Evolutionary conservation across 2,329 filamentous ascomycete species (phyloP).

Genomic region (Cladorrhinum sp.): DNA sequence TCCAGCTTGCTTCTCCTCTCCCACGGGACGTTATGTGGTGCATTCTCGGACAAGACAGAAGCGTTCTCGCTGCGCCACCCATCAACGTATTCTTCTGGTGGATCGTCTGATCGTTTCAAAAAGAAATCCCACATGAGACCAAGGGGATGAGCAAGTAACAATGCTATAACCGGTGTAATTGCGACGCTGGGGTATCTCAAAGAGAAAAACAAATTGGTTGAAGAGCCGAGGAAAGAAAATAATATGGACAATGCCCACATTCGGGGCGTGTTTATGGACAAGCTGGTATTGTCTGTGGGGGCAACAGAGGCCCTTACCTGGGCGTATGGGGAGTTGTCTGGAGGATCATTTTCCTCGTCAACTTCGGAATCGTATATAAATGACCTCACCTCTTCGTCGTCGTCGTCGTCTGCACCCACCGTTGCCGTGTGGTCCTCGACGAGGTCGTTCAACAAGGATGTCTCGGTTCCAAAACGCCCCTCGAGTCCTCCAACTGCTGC

Average conservation of each 20-base stretch:
- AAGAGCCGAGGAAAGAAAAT: constrained; percentile 77
- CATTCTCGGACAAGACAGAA: constrained; percentile 20
- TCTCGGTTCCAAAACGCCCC: constrained; percentile 51
- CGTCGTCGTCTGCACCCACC: constrained; percentile 31
- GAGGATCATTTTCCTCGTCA: constrained; percentile 49
- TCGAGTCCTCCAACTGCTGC: constrained; percentile 53
- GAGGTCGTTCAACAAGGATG: constrained; percentile 44
- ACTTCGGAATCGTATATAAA: constrained; percentile 37
- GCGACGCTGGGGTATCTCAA: constrained; percentile 86
- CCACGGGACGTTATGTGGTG: constrained; percentile 17
- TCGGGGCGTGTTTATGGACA: constrained; percentile 84
- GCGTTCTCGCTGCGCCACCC: constrained; percentile 32
- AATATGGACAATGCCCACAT: constrained; percentile 83
- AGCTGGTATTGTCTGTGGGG: constrained; percentile 67
- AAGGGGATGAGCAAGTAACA: constrained; percentile 79
- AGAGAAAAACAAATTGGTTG: constrained; percentile 85
- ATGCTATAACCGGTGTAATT: constrained; percentile 83
- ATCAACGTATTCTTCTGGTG: constrained; percentile 47
- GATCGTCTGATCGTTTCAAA: constrained; percentile 62
- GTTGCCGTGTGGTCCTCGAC: constrained; percentile 37
- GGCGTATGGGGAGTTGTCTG: constrained; percentile 72
- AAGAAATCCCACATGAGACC: constrained; percentile 75
- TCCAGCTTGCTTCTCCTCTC: constrained; percentile 33
- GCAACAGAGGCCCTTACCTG: constrained; percentile 78
- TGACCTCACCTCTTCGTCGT: constrained; percentile 31